Evolutionary conservation across 2,329 filamentous ascomycete genomes (phyloP).

Genomic region (Diaporthe sp.): DNA sequence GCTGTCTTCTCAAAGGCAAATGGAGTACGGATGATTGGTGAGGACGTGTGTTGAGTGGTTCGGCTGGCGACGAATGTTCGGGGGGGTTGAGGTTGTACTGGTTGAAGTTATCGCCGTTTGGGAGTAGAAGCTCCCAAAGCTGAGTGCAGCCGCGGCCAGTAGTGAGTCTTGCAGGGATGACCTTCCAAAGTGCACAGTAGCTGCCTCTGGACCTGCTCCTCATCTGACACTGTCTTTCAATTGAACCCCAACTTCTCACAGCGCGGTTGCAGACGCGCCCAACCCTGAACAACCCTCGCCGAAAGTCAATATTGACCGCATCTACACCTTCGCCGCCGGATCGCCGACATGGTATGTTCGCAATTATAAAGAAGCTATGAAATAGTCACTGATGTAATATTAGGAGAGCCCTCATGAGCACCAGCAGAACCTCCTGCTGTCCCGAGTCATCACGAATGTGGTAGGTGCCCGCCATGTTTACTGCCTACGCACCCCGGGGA

Average conservation of each 20-base stretch:
- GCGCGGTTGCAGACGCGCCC: constrained; percentile 31
- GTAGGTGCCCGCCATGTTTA: constrained; percentile 66
- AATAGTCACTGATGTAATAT: not conserved
- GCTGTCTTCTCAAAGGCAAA: not conserved
- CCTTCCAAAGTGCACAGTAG: constrained; percentile 3
- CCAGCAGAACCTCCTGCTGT: constrained; percentile 93
- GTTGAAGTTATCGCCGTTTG: not conserved
- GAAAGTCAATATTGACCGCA: constrained; percentile 22
- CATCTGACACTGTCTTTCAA: constrained; percentile 23
- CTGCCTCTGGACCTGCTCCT: not conserved
- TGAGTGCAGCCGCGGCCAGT: not conserved
- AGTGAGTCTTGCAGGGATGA: constrained; percentile 28
- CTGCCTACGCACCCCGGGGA: not conserved
- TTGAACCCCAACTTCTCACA: constrained; percentile 10
- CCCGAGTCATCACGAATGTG: constrained; percentile 97
- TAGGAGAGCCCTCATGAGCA: constrained; percentile 97
- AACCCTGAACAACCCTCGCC: constrained; percentile 37
- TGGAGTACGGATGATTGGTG: too few relatives aligned
- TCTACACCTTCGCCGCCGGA: constrained; percentile 1
- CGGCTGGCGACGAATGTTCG: not conserved
- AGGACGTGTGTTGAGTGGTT: not conserved
- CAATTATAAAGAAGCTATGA: not conserved
- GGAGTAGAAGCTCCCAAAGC: constrained; percentile 4
- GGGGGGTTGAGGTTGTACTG: not conserved
- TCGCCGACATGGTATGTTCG: constrained; percentile 33